Base-by-base conservation (phyloP, 2,329 filamentous ascomycete species). In the Epichloe scottii region DNA sequence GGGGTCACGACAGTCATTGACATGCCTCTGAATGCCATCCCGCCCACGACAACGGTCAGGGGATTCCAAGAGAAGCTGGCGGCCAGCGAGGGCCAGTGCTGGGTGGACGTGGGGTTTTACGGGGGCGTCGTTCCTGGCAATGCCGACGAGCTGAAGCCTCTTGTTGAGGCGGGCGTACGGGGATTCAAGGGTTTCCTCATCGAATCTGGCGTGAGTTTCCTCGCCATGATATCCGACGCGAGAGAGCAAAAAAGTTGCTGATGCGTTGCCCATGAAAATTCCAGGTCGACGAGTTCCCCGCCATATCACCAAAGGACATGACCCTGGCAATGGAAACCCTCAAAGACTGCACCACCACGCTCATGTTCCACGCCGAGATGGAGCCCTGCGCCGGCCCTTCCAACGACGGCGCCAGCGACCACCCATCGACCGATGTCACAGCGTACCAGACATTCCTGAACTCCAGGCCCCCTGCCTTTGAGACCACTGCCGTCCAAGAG, bases 281-380 rank as follows among this genome's bases (percentile, higher is more conserved):
- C 23, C n/a, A 91, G 87, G 87, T 96, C 43, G 89, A 95, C 43
- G 93, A 98, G 64, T 98, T 98, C 66, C 93, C 93, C 0, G 89
- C 89, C 26, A 84, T 97, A n/a, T 85, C 85, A 0, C 77, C 87
- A 1, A 66, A 70, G 14, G 93, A 97, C 65, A 86, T 97, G 52
- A 74, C 78, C 1, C 77, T 86, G 39, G 90, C 87, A 42, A 90
- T 98, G 79, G 73, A 74, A 33, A 87, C 85, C 45, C 78, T 98
- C 54, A 86, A 87, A 54, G 82, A 88, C 59, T 78, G 84, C 50
- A 78, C 88, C 17, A 97, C 93, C 2, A 95, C 89, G 0, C 81
- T 97, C 60, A 97, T 98, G 91, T 98, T 98, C 72, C 93, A 98
- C 64, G 93, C 93, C 51, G 93, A 98, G 68, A 97, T 96, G 89